Percentiles rank a stretch among this genome's conserved stretches.
Evolutionary conservation across 1,284 basidiomycete species (phyloP).

Genomic region (Takashimella koratensis): DNA sequence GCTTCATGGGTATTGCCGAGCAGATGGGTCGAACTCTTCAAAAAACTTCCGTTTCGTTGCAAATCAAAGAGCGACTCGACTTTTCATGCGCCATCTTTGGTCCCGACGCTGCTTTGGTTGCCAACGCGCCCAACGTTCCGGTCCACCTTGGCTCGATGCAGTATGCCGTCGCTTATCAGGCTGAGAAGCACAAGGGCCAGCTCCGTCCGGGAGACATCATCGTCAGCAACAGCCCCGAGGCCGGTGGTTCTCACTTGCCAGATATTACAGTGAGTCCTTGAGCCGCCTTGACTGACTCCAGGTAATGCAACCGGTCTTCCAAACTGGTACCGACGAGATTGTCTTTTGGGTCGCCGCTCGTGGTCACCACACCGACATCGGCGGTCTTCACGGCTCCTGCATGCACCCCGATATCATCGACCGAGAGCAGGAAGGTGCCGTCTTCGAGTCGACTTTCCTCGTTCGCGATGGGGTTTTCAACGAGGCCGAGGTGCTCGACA

Average conservation of each 20-base stretch:
- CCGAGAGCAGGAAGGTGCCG: conserved; percentile 49
- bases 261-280: conserved; percentile 40
- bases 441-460: conserved; percentile 50
- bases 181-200: conserved; percentile 26
- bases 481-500: conserved; percentile 15
- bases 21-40: conserved; percentile 53
- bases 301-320: conserved; percentile 45
- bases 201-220: conserved; percentile 45
- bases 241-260: conserved; percentile 48
- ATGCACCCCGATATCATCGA: conserved; percentile 45
- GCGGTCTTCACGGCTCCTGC: conserved; percentile 34
- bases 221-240: conserved; percentile 48
- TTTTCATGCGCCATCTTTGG: conserved; percentile 51
- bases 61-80: conserved; percentile 39
- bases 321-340: conserved; percentile 31
- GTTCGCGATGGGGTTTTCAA: conserved; percentile 23
- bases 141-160: conserved; percentile 46
- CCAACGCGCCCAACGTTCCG: conserved; percentile 47
- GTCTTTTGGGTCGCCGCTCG: conserved; percentile 43
- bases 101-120: conserved; percentile 50
- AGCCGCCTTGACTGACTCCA: too few relatives aligned
- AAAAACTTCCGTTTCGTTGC: conserved; percentile 50
- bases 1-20: too few relatives aligned
- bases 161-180: conserved; percentile 48
- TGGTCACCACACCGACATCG: conserved; percentile 46